Percentiles rank a stretch among this genome's conserved stretches.
Evolutionary conservation across 352 stramenopile genomes (phyloP).

Genomic region (Phytopythium aichiense): DNA sequence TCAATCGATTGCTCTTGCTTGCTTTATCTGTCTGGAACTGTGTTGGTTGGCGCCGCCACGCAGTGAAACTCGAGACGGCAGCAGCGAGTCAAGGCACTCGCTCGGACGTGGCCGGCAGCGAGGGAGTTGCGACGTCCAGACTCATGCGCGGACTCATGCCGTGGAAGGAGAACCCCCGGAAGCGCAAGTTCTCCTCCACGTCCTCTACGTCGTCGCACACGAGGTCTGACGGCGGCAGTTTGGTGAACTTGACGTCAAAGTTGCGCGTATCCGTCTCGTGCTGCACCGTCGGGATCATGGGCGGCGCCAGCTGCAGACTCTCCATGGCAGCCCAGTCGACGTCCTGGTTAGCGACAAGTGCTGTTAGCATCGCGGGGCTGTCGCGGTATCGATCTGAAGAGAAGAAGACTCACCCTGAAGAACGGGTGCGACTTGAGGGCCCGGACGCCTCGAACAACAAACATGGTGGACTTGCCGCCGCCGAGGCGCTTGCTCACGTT

Average conservation of each 20-base stretch:
- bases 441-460: constrained; percentile 94
- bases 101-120: background rate
- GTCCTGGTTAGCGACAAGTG: background rate
- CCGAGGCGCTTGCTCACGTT: constrained; percentile 95
- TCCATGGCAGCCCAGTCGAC: constrained; percentile 94
- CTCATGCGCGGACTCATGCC: constrained; percentile 3
- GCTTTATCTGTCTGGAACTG: too few species aligned
- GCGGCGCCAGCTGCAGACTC: constrained; percentile 85
- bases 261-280: constrained; percentile 91
- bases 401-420: constrained; percentile 71
- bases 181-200: constrained; percentile 48
- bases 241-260: constrained; percentile 93
- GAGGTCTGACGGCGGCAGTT: constrained; percentile 58
- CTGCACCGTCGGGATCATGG: constrained; percentile 85
- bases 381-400: background rate
- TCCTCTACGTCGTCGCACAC: constrained; percentile 47
- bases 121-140: background rate
- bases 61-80: background rate
- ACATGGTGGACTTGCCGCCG: constrained; percentile 95
- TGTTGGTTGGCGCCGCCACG: background rate
- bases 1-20: constrained; percentile 1
- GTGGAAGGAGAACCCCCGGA: constrained; percentile 71
- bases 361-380: background rate
- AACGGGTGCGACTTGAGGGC: constrained; percentile 94
- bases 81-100: background rate